These are phyloP conservation scores for Penicillium ochrochloron DNA, from an alignment of 495 filamentous ascomycete species.

Conservation along the genomic window DNA sequence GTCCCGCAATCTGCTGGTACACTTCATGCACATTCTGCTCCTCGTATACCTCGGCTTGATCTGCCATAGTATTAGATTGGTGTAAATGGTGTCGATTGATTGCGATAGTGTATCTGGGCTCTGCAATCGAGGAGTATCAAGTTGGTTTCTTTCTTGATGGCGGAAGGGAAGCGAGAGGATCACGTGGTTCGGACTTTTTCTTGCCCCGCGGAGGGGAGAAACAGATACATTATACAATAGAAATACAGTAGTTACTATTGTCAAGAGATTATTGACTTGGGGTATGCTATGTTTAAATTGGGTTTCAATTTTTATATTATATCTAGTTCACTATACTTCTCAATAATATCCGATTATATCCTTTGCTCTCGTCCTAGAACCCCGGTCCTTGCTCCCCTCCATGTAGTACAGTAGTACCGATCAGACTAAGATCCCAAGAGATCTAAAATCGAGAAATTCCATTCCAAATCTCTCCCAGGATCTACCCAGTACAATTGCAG, in stretches of 20 bases:
- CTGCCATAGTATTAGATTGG: conserved; percentile 17
- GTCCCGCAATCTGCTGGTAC: conserved; percentile 91
- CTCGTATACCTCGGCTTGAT: conserved; percentile 65
- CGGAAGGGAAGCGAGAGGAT: conserved; percentile 6
- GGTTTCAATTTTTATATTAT: too few species aligned
- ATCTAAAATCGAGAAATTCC: neutral
- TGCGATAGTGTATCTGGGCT: neutral
- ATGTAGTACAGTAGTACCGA: neutral
- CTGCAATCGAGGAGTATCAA: neutral
- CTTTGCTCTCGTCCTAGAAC: neutral
- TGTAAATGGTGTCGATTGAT: neutral
- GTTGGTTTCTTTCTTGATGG: neutral
- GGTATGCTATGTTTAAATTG: too few species aligned
- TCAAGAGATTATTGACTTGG: too few species aligned
- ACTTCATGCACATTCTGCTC: conserved; percentile 85
- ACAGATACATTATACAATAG: too few species aligned
- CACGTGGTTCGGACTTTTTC: conserved; percentile 9
- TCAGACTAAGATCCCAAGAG: neutral
- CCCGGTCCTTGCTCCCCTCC: neutral
- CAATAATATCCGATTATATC: neutral
- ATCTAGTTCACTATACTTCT: neutral
- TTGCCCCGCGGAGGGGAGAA: neutral
- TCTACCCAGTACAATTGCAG: neutral
- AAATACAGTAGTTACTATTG: too few species aligned
- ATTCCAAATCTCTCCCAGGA: neutral